Evolutionary conservation across 805 yeast species (phyloP), one percentile per base, ranked within the genome.

Genomic region (Zygotorulaspora danielsina): DNA sequence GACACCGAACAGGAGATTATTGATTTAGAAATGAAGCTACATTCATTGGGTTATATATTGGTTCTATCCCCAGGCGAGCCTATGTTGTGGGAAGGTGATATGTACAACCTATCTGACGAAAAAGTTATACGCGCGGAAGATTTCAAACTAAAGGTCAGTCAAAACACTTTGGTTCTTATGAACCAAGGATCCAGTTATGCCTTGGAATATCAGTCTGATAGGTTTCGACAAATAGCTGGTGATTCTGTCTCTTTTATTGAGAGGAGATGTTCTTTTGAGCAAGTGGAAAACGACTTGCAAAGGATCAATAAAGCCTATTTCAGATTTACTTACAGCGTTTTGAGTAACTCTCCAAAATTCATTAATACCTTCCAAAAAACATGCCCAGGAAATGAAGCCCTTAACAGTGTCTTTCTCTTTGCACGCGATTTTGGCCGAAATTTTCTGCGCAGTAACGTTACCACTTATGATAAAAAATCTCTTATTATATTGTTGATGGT

Each of bases 51-150:
- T 0, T 86, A 84, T 48, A 73, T 86, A 10, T 52, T 88, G 19
- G 81, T 86, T 0, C 62, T 89, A 4, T 79, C 85, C 51, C 88
- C 95, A 0, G 72, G 81, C 2, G 85, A 85, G 52, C 94, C 96
- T 0, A 73, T 89, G 62, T 77, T 84, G 34, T 90, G 97, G 97
- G 88, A 84, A 45, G 97, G 97, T 4, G 72, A 76, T 12, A 79
- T 83, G 46, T 71, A 80, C 26, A 73, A 78, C 30, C 58, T 84
- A 5, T 50, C 63, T 5, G 69, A 71, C 12, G 50, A 49, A 12
- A 42, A 41, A 12, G 59, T 76, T 10, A 71, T 53, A 13, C 40
- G 42, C 4, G 44, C 42, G 6, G 53, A 48, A 1, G 48, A 54
- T 9, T 43, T 54, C 13, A 54, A 55, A 4, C 18, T 55, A 4